Evolutionary conservation across 2,329 filamentous ascomycete species (phyloP), one percentile per base, ranked within the genome.

Genomic region (Fusarium verticillioides): DNA sequence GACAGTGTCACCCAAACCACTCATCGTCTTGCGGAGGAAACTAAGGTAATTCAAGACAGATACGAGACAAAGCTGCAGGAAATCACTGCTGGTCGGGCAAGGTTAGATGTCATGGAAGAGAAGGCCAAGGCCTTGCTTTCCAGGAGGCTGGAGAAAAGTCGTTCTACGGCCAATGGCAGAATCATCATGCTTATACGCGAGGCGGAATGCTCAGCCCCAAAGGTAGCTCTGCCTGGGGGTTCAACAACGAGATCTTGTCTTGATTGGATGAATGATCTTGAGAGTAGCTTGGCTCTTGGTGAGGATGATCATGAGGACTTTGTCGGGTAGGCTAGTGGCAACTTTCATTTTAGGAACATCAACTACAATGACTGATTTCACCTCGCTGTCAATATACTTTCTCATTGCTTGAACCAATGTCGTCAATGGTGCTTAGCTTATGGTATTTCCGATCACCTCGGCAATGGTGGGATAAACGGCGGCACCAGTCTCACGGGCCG

Each of bases 21-120:
- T 3, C 4, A 47, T 1, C 50, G 21, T 4, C 36, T 67, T 10
- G 26, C 19, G 2, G n/a, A n/a, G 0, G 23, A 61, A 0, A 60
- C 9, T 0, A 23, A 43, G 3, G 13, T 21, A n/a, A 4, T 54
- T 1, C 18, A 47, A 2, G 3, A 21, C 0, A 23, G 1, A 3
- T 18, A 9, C 6, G 26, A 54, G 2, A 5, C 13, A 4, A 68
- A 62, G 19, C 1, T 49, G 7, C 18, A 9, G 1, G 7, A 28
- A 1, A 49, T 67, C 3, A 26, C 30, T 3, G 30, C 18, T 12
- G 46, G 18, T 7, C 34, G 62, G 0, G 18, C 46, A 4, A 67
- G n/a, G 13, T 11, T 67, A 5, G 34, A 67, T 21, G 8, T 1
- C 4, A 6, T 67, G 2, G 46, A 67, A 19, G 37, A n/a, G 4